Evolutionary conservation across 2,329 filamentous ascomycete genomes (phyloP).

Genomic region (Microsporum audouinii): DNA sequence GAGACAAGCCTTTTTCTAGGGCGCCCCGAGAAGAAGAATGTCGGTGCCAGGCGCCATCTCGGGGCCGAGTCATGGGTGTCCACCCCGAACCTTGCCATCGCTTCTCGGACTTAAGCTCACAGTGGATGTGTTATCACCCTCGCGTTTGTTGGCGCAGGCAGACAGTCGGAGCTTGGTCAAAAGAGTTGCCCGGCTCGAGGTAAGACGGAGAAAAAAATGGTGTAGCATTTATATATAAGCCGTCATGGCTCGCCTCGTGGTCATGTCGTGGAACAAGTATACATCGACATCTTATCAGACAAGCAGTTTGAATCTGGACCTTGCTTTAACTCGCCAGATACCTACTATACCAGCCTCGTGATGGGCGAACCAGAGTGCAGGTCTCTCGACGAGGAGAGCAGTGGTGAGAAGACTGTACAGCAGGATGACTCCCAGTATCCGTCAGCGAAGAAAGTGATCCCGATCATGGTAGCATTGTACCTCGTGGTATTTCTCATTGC

Average conservation of each 20-base stretch:
- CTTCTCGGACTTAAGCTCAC: not conserved
- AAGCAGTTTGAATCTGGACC: no score
- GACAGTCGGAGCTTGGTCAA: not conserved
- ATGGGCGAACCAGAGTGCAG: not conserved
- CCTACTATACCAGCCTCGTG: not conserved
- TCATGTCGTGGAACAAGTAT: not conserved
- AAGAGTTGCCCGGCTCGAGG: not conserved
- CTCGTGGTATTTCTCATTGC: constrained; percentile 9
- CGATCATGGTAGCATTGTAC: constrained; percentile 8
- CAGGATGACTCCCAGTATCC: constrained; percentile 1
- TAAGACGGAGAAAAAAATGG: not conserved
- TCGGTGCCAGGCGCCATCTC: not conserved
- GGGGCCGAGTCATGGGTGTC: not conserved
- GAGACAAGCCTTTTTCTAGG: no score
- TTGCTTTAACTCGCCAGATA: not conserved
- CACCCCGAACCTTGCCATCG: not conserved
- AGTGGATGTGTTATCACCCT: not conserved
- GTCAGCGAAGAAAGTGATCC: constrained; percentile 5
- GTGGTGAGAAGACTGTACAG: not conserved
- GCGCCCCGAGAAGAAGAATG: not conserved
- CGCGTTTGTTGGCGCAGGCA: not conserved
- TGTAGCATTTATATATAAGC: not conserved
- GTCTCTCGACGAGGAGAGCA: not conserved
- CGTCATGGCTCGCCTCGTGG: not conserved
- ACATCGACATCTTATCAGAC: not conserved